A percentile compares a stretch with the other conserved stretches of the same genome.
phyloP scores from a whole-genome alignment of 1,284 basidiomycete genomes.

The Ustilago tritici region DNA sequence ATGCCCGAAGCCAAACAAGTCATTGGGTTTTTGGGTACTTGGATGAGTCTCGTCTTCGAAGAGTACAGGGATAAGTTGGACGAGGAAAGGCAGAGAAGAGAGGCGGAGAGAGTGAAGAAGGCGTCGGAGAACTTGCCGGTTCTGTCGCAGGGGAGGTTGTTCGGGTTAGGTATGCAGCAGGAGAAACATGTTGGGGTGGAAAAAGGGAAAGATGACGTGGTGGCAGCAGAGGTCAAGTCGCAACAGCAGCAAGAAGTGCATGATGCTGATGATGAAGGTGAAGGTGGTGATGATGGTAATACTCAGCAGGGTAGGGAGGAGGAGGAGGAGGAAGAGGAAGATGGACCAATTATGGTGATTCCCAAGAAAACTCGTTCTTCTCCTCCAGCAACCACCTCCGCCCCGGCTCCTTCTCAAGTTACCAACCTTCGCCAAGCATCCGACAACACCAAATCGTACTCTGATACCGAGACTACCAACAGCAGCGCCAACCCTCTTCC shows the following conservation, averaged over 20 bases:
- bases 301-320: conserved; percentile 24
- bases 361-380: conserved; percentile 34
- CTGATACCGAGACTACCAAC: conserved; percentile 26
- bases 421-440: conserved; percentile 2
- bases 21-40: conserved; percentile 88
- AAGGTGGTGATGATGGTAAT: background rate
- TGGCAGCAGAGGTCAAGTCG: conserved; percentile 5
- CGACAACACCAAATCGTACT: conserved; percentile 15
- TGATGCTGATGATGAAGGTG: conserved; percentile 9
- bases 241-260: background rate
- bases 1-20: conserved; percentile 85
- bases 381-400: conserved; percentile 6
- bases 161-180: background rate
- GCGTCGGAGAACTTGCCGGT: conserved; percentile 10
- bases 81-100: conserved; percentile 36
- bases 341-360: conserved; percentile 63
- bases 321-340: conserved; percentile 45
- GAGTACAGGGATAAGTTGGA: conserved; percentile 44
- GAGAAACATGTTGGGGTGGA: background rate
- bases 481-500: background rate
- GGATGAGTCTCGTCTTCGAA: conserved; percentile 86
- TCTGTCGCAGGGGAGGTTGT: background rate
- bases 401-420: conserved; percentile 2
- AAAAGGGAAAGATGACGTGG: conserved; percentile 8
- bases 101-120: conserved; percentile 22